Evolutionary conservation across 495 filamentous ascomycete species (phyloP), one percentile per base, ranked within the genome.

Genomic region (Penicillium roqueforti): DNA sequence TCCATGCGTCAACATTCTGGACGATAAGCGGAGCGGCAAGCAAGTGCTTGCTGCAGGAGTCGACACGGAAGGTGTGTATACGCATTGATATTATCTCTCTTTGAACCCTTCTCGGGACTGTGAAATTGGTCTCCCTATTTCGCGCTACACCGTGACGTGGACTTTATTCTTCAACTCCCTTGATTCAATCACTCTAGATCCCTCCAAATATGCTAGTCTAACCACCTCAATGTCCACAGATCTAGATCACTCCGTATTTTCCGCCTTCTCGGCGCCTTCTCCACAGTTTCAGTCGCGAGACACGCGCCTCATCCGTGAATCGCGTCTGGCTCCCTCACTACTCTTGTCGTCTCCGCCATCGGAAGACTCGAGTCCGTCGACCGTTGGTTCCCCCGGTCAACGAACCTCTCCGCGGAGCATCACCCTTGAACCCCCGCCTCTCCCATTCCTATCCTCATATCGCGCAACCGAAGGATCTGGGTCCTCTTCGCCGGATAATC

Each of bases 1-100:
- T 75, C 71, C 75, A 76, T 76, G 75, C 72, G 71, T 76, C 73
- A 74, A 68, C 66, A 78, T 78, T 78, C 68, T 74, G 69, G 75
- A 73, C 69, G 56, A 72, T 77, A 77, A 74, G 62, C 63, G 69
- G 70, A 73, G 75, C 75, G 72, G 75, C 75, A 78, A 78, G 75
- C 75, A 71, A 71, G 68, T 73, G 75, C 75, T 78, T 78, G 75
- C 75, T 78, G 74, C 74, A 73, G 71, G 65, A 73, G 70, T 72
- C 74, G 73, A 76, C 66, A 76, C 74, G 75, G 75, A 76, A 75
- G 70, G 74, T 76, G 56, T 51, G 75, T 74, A 53, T 56, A 56
- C 54, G 47, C 49, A 51, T 51, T 37, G 41, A 56, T 55, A 29
- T 18, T 40, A 10, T 53, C 36, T 36, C 49, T 38, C 6, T 50